Evolutionary conservation across 2,329 filamentous ascomycete genomes (phyloP), one percentile per base, ranked within the genome.

Genomic region (Nothomitra cinnamomea): DNA sequence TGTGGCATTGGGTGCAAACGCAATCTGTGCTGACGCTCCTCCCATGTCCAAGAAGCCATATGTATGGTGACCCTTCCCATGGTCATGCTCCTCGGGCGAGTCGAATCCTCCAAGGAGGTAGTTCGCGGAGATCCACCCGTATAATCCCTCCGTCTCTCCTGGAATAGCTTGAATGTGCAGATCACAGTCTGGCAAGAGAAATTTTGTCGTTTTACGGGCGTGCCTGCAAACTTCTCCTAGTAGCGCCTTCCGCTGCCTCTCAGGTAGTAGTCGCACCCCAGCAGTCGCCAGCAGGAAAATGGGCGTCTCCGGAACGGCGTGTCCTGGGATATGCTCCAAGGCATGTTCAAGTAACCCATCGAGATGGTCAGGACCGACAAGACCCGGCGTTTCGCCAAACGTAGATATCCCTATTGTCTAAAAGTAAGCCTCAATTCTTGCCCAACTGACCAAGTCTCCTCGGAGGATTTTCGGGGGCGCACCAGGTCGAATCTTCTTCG

Each of bases 31-130:
- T 0, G 90, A 96, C 24, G 92, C 92, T 52, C 92, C 92, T 51
- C 92, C 92, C 94, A 98, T 98, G 65, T 98, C 92, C 56, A 98
- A 72, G 63, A 98, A 98, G 0, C 92, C 92, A 66, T 96, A 98
- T 0, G 92, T 98, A 63, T 89, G 85, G 65, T 96, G 92, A 24
- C 78, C 79, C 59, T 94, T 88, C 52, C 87, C 88, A 65, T 95
- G 87, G 53, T 79, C 72, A 61, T 95, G 86, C 13, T 79, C 70
- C 51, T 82, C 71, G 0, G 87, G 82, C 17, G 77, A 72, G 65
- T 96, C 85, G 61, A 98, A 96, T 2, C 88, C 87, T 25, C 88
- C 90, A 1, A 98, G 74, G 28, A 98, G 70, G 63, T 98, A 98
- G 64, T 98, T 98, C 53, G 90, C 86, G 6, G 94, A 90, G 60